phyloP scores from a whole-genome alignment of 352 stramenopile genomes.

The Globisporangium nagaii region DNA sequence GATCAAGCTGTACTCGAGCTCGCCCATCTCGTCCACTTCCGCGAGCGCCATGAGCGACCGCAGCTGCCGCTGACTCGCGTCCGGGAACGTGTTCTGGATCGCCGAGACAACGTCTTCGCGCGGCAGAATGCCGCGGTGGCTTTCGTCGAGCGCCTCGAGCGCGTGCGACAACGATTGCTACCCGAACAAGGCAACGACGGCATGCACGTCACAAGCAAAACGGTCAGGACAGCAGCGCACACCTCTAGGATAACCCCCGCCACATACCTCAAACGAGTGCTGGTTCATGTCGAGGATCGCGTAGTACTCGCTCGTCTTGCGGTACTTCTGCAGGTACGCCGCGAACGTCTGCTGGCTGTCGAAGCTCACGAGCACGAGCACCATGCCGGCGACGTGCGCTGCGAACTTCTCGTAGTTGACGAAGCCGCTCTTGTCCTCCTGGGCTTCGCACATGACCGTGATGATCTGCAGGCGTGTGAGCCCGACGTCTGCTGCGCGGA shows the following conservation, averaged over 20 bases:
- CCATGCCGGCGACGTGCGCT: constrained; percentile 60
- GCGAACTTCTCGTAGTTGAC: constrained; percentile 75
- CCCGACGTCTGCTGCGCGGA: constrained; percentile 56
- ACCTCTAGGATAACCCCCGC: neutral
- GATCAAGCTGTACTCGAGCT: constrained; percentile 68
- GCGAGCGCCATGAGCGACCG: constrained; percentile 59
- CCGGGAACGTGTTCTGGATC: constrained; percentile 56
- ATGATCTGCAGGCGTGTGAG: constrained; percentile 78
- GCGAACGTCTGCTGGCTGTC: constrained; percentile 61
- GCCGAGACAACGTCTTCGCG: constrained; percentile 50
- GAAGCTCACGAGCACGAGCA: constrained; percentile 56
- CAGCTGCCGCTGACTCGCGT: constrained; percentile 57
- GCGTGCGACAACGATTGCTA: constrained; percentile 52
- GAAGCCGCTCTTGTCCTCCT: constrained; percentile 72
- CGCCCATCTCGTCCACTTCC: constrained; percentile 58
- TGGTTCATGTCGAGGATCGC: constrained; percentile 72
- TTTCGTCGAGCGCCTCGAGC: constrained; percentile 66
- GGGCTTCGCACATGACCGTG: constrained; percentile 56
- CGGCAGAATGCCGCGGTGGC: constrained; percentile 41
- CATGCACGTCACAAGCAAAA: too few species aligned
- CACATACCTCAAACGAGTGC: constrained; percentile 60
- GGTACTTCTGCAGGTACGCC: constrained; percentile 54
- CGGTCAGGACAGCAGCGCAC: too few species aligned
- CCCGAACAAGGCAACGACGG: neutral
- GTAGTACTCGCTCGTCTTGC: constrained; percentile 75